Conservation (phyloP, 345 rosid genomes). For the Citrus glauca region DNA sequence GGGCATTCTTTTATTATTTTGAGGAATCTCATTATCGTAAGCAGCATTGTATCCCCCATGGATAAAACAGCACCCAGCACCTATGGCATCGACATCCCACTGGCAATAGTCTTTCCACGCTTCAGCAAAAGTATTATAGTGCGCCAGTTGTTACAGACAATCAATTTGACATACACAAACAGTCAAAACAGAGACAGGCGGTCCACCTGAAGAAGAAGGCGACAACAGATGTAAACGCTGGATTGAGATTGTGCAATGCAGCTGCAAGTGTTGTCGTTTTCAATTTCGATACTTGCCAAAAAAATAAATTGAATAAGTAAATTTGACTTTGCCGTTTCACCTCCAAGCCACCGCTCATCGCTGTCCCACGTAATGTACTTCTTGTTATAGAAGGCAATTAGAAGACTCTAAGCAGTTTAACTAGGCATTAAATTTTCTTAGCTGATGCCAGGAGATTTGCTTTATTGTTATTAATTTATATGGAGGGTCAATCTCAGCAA, state of each 20-base stretch:
- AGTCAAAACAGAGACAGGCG: background rate
- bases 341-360: too few species aligned
- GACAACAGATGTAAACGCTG: constrained; percentile 19
- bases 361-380: background rate
- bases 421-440: background rate
- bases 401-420: background rate
- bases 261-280: constrained; percentile 28
- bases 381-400: constrained; percentile 16
- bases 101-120: background rate
- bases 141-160: background rate
- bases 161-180: background rate
- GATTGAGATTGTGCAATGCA: constrained; percentile 19
- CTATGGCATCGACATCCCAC: background rate
- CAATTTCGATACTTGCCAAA: constrained; percentile 7
- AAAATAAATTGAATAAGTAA: too few species aligned
- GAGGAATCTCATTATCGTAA: constrained; percentile 19
- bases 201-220: background rate
- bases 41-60: constrained; percentile 55
- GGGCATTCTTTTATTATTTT: background rate
- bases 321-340: too few species aligned
- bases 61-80: constrained; percentile 43
- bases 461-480: background rate
- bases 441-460: background rate
- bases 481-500: background rate
- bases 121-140: background rate